Evolutionary conservation across 352 stramenopile species (phyloP).

Genomic region (Phytophthora pistaciae): DNA sequence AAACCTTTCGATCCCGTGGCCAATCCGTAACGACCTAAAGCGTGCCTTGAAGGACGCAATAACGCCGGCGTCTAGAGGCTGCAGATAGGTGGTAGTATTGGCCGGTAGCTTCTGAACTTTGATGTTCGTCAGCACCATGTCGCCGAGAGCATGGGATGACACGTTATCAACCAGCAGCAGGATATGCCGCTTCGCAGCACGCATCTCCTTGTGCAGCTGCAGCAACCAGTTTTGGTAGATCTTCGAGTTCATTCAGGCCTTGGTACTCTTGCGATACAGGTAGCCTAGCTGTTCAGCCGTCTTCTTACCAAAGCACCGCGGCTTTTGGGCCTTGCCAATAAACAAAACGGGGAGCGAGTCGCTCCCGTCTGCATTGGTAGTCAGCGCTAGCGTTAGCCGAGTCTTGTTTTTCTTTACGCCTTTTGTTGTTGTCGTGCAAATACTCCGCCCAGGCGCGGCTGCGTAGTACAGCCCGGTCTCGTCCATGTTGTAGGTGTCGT

Average conservation of each 20-base stretch:
- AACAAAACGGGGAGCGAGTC: neutral
- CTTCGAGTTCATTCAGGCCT: constrained; percentile 6
- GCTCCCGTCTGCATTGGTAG: constrained; percentile 12
- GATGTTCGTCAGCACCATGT: constrained; percentile 1
- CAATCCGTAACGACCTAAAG: neutral
- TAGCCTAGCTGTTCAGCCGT: neutral
- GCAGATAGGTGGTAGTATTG: neutral
- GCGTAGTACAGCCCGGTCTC: neutral
- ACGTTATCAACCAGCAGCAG: constrained; percentile 1
- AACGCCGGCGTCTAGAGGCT: neutral
- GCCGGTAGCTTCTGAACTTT: neutral
- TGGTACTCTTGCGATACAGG: constrained; percentile 1
- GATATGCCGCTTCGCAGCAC: neutral
- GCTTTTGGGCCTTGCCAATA: constrained; percentile 4
- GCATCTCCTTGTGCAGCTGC: constrained; percentile 1
- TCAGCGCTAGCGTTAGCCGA: constrained; percentile 4
- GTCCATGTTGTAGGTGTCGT: neutral
- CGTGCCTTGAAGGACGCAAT: constrained; percentile 3
- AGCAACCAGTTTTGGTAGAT: neutral
- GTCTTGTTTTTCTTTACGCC: constrained; percentile 18
- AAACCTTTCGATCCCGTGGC: neutral
- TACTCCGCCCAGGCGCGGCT: neutral
- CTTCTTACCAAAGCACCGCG: constrained; percentile 14
- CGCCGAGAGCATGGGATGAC: neutral
- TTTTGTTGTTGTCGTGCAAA: neutral